Conservation (phyloP, 2,329 filamentous ascomycete genomes). For the Dactylonectria macrodidyma region DNA sequence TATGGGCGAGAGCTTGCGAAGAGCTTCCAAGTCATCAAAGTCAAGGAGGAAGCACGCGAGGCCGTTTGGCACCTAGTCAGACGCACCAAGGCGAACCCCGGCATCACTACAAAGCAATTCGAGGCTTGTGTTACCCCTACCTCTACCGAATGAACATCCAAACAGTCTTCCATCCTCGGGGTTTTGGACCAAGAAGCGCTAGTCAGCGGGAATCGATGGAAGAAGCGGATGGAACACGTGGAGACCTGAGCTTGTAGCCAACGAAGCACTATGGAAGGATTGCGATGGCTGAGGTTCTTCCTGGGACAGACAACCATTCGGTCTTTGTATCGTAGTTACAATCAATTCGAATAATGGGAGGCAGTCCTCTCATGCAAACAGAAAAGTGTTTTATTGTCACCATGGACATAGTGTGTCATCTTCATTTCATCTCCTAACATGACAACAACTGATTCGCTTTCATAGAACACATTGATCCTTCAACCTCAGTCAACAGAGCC, state of each 20-base stretch:
- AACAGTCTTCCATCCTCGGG: background rate
- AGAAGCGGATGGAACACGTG: background rate
- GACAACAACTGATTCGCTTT: constrained; percentile 1
- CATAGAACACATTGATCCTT: background rate
- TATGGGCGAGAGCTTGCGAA: background rate
- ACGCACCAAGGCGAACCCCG: background rate
- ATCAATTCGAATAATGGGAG: background rate
- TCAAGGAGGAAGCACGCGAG: constrained; percentile 25
- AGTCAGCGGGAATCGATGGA: background rate
- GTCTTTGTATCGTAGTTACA: background rate
- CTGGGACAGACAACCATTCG: background rate
- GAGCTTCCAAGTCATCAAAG: constrained; percentile 12
- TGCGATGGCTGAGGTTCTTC: background rate
- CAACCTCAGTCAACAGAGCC: constrained; percentile 5
- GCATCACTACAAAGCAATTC: background rate
- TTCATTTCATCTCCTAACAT: constrained; percentile 3
- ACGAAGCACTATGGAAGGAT: background rate
- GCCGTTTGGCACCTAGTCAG: constrained; percentile 15
- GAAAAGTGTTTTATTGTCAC: background rate
- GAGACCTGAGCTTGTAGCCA: background rate
- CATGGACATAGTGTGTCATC: background rate
- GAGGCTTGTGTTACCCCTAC: background rate
- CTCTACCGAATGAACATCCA: background rate
- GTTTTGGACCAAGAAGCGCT: background rate
- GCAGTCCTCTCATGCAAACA: too few species aligned